phyloP scores from a whole-genome alignment of 2,329 filamentous ascomycete species.

The Talaromyces atroroseus region DNA sequence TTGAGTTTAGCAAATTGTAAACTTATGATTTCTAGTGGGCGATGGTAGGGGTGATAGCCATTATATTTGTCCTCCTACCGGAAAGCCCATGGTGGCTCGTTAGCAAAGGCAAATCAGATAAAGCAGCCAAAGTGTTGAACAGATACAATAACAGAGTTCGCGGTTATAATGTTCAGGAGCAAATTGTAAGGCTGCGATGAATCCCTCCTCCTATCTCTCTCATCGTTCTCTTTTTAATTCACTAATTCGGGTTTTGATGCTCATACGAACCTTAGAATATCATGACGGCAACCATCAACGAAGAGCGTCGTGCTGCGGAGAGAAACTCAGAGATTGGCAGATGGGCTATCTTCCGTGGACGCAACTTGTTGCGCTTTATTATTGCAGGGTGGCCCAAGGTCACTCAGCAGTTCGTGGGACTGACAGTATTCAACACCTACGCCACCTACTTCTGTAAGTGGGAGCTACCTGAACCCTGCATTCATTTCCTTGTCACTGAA shows the following conservation, averaged over 20 bases:
- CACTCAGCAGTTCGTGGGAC: constrained; percentile 36
- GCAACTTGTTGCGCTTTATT: constrained; percentile 33
- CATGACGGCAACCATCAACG: constrained; percentile 30
- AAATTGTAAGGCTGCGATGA: constrained; percentile 29
- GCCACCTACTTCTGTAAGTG: constrained; percentile 36
- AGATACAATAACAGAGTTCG: constrained; percentile 25
- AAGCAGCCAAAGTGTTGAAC: constrained; percentile 18
- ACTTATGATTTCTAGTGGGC: constrained; percentile 32
- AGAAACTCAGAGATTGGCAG: constrained; percentile 23
- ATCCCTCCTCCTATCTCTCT: too few relatives aligned
- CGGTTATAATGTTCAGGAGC: constrained; percentile 29
- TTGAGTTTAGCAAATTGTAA: not conserved
- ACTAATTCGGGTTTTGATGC: not conserved
- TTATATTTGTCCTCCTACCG: constrained; percentile 34
- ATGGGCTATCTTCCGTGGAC: constrained; percentile 34
- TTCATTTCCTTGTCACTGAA: not conserved
- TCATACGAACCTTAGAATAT: constrained; percentile 20
- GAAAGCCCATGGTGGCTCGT: constrained; percentile 52
- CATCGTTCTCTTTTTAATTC: not conserved
- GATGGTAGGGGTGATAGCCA: constrained; percentile 37
- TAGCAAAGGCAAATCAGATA: constrained; percentile 44
- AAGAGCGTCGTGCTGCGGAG: constrained; percentile 29
- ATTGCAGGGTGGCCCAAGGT: constrained; percentile 39
- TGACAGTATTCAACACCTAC: constrained; percentile 37
- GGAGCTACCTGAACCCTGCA: not conserved